Base-by-base conservation (phyloP, 148 eudicot genomes). In the Tetragonia tetragonoides region DNA sequence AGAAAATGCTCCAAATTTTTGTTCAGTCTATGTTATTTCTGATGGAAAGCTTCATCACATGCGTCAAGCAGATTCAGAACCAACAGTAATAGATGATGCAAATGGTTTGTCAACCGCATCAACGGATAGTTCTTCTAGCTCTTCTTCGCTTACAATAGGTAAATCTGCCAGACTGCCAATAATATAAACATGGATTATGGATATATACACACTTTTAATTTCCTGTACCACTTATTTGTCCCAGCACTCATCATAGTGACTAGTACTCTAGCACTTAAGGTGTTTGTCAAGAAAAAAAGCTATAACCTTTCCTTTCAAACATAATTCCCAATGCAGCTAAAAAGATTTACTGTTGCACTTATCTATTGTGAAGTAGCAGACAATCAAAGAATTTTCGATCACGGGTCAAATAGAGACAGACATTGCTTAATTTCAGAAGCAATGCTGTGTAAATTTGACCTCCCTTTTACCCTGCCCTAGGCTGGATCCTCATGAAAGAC, bases 11-110 rank as follows among this genome's bases (percentile, higher is more conserved):
- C 97, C 99, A 56, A 79, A 76, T 51, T 91, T 88, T 81, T 95
- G 99, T 82, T 91, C 97, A 6, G 91, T 95, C 14, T 95, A 93
- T 87, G 90, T 84, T 74, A 80, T 95, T 79, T 79, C 88, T 78
- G 92, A 88, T 47, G 96, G 97, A 49, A 93, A 87, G 77, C 77
- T 95, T 77, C 86, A 90, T 68, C 89, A 90, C 9, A 37, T 93
- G 75, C 89, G 92, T 41, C 90, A 97, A 21, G 88, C 97, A 64
- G 90, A 85, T 79, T 78, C 87, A 70, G 88, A 85, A 68, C 76
- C 86, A 79, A 85, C 46, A 77, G 83, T 74, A 53, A 82, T 66
- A 81, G 91, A 84, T 34, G 78, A 68, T 71, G 86, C 83, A 24
- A 82, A 64, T 60, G 83, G 70, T 70, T 70, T 73, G 56, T 71